phyloP scores from a whole-genome alignment of 768 basidiomycete species.

The Boletellus sp. region DNA sequence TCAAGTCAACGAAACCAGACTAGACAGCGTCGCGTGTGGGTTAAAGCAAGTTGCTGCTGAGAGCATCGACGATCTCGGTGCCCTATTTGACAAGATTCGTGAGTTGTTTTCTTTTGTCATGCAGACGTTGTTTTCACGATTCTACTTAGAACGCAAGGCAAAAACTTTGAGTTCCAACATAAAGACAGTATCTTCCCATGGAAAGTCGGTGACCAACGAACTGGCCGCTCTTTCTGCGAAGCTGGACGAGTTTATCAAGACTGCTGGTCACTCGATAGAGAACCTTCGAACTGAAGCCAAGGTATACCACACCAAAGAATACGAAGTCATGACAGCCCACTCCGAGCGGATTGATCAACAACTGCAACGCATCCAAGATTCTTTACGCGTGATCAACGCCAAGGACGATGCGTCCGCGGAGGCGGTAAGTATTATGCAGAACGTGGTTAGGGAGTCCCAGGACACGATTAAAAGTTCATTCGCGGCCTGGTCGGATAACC shows the following conservation, averaged over 20 bases:
- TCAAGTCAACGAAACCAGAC: conserved; percentile 62
- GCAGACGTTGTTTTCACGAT: conserved; percentile 5
- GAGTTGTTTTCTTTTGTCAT: conserved; percentile 7
- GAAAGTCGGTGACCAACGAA: conserved; percentile 53
- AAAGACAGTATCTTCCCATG: conserved; percentile 59
- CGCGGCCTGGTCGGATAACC: conserved; percentile 49
- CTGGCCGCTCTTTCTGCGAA: conserved; percentile 51
- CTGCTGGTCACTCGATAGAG: conserved; percentile 48
- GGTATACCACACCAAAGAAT: conserved; percentile 52
- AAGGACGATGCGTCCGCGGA: conserved; percentile 55
- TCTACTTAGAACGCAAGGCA: conserved; percentile 65
- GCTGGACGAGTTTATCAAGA: conserved; percentile 59
- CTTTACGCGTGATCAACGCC: conserved; percentile 50
- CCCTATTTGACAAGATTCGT: conserved; percentile 85
- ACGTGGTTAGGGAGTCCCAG: conserved; percentile 49
- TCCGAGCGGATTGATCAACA: conserved; percentile 57
- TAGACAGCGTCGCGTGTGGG: conserved; percentile 70
- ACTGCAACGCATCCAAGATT: conserved; percentile 49
- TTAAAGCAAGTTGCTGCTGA: conserved; percentile 66
- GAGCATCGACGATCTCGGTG: conserved; percentile 63
- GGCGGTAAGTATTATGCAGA: conserved; percentile 47
- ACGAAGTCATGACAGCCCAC: conserved; percentile 47
- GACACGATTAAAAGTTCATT: conserved; percentile 52
- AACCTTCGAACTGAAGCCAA: conserved; percentile 56
- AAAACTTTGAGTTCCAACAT: conserved; percentile 61